Conservation (phyloP, 495 filamentous ascomycete genomes). For the Penicillium diatomitis region DNA sequence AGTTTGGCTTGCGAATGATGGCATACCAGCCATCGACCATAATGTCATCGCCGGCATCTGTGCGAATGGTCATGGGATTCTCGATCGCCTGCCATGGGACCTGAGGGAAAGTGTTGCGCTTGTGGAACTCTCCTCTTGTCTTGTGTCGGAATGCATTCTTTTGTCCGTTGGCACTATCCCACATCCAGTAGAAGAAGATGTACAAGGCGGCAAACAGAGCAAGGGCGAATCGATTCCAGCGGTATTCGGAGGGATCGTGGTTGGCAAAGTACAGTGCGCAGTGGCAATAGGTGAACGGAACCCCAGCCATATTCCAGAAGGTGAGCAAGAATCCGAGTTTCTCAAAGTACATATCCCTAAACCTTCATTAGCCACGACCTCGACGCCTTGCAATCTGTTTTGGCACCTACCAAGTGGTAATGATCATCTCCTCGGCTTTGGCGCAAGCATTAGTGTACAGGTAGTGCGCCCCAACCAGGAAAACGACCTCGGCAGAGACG, state of each 20-base stretch:
- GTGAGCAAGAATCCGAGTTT: constrained; percentile 99
- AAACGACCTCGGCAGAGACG: constrained; percentile 73
- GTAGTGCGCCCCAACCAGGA: constrained; percentile 83
- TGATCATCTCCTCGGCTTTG: constrained; percentile 90
- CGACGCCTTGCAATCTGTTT: no score
- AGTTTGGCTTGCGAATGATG: not conserved
- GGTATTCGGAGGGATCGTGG: constrained; percentile 68
- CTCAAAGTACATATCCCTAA: constrained; percentile 87
- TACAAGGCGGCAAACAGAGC: constrained; percentile 55
- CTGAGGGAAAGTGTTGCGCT: constrained; percentile 70
- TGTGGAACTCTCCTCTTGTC: constrained; percentile 59
- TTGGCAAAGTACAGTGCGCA: constrained; percentile 84
- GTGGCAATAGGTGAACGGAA: constrained; percentile 91
- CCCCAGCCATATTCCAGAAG: constrained; percentile 97
- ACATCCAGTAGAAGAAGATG: constrained; percentile 80
- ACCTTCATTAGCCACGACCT: no score
- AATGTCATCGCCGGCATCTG: not conserved
- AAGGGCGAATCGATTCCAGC: constrained; percentile 56
- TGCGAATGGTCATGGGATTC: not conserved
- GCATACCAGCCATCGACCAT: not conserved
- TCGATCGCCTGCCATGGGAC: not conserved
- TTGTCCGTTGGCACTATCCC: constrained; percentile 82
- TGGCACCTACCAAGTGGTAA: constrained; percentile 53
- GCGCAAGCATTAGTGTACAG: constrained; percentile 88
- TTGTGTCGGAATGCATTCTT: constrained; percentile 83